phyloP scores from a whole-genome alignment of 306 rosid genomes.

The Trifolium fragiferum region DNA sequence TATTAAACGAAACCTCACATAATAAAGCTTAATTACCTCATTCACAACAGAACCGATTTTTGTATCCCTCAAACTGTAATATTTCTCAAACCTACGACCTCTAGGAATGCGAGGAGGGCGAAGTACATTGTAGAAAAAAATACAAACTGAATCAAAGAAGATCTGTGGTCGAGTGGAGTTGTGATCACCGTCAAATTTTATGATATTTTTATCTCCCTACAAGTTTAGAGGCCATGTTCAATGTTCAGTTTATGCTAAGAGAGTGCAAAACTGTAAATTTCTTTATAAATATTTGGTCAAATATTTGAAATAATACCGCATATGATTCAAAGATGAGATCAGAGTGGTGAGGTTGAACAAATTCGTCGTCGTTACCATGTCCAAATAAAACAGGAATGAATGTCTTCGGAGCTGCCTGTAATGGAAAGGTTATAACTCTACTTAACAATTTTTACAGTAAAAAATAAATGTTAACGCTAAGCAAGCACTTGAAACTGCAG shows the following conservation, averaged over 20 bases:
- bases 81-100: constrained; percentile 70
- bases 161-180: constrained; percentile 95
- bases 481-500: neutral
- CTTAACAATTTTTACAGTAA: neutral
- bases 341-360: constrained; percentile 82
- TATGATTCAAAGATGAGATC: constrained; percentile 74
- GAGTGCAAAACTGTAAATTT: constrained; percentile 18
- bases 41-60: constrained; percentile 67
- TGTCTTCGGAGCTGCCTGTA: constrained; percentile 84
- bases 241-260: constrained; percentile 15
- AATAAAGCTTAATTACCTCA: constrained; percentile 61
- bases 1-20: constrained; percentile 30
- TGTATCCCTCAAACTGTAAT: constrained; percentile 73
- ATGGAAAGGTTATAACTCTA: constrained; percentile 33
- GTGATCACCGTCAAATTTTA: constrained; percentile 92
- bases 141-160: constrained; percentile 83
- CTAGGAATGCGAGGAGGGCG: constrained; percentile 75
- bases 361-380: constrained; percentile 82
- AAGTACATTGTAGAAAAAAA: constrained; percentile 90
- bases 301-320: constrained; percentile 58
- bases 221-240: constrained; percentile 42
- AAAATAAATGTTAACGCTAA: neutral
- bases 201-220: constrained; percentile 86
- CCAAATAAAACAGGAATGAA: constrained; percentile 92
- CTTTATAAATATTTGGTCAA: neutral